Base-by-base conservation (phyloP, 2,329 filamentous ascomycete species). In the Penicillium sp. region DNA sequence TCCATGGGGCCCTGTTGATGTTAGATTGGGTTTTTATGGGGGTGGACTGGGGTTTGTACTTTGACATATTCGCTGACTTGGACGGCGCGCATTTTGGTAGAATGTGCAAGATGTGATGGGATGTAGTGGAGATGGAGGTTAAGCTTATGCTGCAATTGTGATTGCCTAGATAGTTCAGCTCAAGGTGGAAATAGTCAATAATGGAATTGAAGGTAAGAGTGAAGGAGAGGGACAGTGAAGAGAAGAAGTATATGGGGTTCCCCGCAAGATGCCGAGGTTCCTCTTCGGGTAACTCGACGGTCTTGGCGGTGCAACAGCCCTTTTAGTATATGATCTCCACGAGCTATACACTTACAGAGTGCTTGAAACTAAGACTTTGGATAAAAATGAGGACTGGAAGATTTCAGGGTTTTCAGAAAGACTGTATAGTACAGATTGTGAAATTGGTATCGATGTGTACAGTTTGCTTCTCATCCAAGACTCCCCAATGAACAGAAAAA, bases 1-100 rank as follows among this genome's bases (percentile, higher is more conserved):
- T 94, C 90, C 58, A 86, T 79, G 2, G 92, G 91, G 32, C 86
- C 87, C 89, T 94, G 16, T 39, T 40, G 32, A 6, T 2, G 47
- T 58, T 47, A 47, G 45, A 48, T 48, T 45, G 29, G 22, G 9
- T 11, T 49, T 45, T 21, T 32, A 21, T 24, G 45, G 11, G 22
- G 24, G 44, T 16, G 27, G 34, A 14, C 38, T 31, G 21, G 22
- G 47, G 18, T 22, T 36, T 56, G 29, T 77, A 89, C 88, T 78
- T 89, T 86, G 75, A 91, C 86, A 68, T 91, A 91, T 81, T 89
- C 78, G 62, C 80, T 84, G 54, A 92, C 76, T 72, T 91, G 85
- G 54, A 92, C 90, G 66, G 85, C 90, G 64, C 85, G 86, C 90
- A 93, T 93, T 48, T 60, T 86, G 66, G n/a, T 16, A 27, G 31